Evolutionary conservation across 2,329 filamentous ascomycete genomes (phyloP), one percentile per base, ranked within the genome.

Genomic region (Colletotrichum gloeosporioides): DNA sequence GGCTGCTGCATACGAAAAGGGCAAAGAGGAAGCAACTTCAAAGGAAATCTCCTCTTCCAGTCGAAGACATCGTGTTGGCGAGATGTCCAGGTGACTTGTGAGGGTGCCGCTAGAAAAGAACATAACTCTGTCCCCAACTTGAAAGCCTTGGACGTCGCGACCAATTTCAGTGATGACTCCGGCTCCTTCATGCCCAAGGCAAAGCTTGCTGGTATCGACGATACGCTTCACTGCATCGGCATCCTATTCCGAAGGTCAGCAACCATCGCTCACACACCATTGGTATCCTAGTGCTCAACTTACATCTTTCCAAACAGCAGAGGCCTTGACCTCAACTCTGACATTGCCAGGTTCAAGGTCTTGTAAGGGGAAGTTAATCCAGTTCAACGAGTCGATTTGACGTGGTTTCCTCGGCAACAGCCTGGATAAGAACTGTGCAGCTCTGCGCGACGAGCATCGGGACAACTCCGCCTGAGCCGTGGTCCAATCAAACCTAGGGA

Each of bases 11-110:
- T 78, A 86, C 7, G 82, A 81, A 4, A 82, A 76, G 0, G 84
- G 84, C 65, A 87, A 78, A 1, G 83, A 81, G 12, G 84, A 83
- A 5, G 82, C 86, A 9, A 82, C 79, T 32, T 82, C 81, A 25
- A 86, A 86, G 6, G 69, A 75, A 73, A 86, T 77, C n/a, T 71
- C 53, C 3, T 82, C 81, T 3, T 31, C 65, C 2, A 68, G n/a
- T 2, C 29, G 44, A 13, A 57, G 65, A 32, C 65, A 68, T 4
- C 22, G 31, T 29, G 44, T n/a, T 9, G 65, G 31, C 9, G 44
- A 57, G n/a, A 59, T 55, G 29, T 57, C 22, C 3, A 70, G 12
- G 34, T 70, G 68, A 27, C 34, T 70, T 39, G 66, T 6, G 16
- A 69, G 8, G 34, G 55, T 2, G 8, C 55, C 68, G 31, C 16